Conservation (phyloP, 306 rosid genomes). For the Senna siamea region DNA sequence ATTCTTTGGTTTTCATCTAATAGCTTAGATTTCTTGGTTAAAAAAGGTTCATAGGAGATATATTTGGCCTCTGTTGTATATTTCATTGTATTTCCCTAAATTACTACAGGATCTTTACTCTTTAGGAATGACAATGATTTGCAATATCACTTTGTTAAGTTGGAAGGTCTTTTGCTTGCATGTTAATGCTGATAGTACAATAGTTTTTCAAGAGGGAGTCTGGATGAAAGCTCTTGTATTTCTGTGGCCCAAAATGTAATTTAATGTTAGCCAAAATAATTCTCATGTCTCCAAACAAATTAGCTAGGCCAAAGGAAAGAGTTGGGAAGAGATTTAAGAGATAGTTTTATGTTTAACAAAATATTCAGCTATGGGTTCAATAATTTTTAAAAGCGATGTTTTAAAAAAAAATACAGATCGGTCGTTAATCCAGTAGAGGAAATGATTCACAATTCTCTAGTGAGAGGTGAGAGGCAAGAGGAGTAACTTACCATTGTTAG, state of each 20-base stretch:
- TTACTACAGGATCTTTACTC: neutral
- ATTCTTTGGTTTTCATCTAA: too few species aligned
- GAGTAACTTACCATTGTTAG: neutral
- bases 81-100: too few species aligned
- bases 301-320: constrained; percentile 5
- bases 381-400: constrained; percentile 18
- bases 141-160: neutral
- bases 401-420: neutral
- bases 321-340: neutral
- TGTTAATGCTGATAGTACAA: neutral
- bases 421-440: neutral
- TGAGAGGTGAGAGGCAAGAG: neutral
- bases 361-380: neutral
- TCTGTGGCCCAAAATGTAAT: neutral
- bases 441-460: neutral
- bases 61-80: too few species aligned
- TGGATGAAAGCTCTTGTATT: neutral
- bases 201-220: neutral
- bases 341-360: neutral
- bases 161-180: neutral
- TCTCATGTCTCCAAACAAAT: neutral
- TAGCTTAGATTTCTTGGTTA: too few species aligned
- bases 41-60: too few species aligned
- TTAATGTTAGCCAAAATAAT: neutral
- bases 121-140: neutral